These are phyloP conservation scores for Antarctomyces pellizariae DNA, from an alignment of 495 filamentous ascomycete genomes.

Conservation along the genomic window DNA sequence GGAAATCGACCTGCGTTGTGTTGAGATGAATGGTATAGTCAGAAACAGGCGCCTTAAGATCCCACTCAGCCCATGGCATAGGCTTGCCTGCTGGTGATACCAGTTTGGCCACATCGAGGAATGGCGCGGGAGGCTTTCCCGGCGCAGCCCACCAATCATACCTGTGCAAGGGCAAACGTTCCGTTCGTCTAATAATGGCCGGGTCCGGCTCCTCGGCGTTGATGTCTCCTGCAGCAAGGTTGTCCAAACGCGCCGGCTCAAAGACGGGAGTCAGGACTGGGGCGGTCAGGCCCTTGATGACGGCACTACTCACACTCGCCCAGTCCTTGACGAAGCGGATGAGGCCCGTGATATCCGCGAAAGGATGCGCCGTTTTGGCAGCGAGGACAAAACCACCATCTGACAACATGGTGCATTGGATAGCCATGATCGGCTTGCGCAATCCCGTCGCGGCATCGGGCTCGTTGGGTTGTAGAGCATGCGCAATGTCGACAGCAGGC, in stretches of 20 bases:
- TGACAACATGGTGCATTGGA: conserved; percentile 9
- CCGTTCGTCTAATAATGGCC: conserved; percentile 9
- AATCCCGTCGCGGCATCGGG: conserved; percentile 4
- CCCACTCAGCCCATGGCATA: conserved; percentile 17
- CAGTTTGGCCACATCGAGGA: conserved; percentile 7
- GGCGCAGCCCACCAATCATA: conserved; percentile 16
- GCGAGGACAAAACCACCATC: conserved; percentile 20
- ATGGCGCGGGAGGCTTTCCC: conserved; percentile 11
- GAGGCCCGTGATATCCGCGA: conserved; percentile 24
- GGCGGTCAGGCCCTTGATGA: background rate
- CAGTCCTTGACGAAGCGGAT: conserved; percentile 23
- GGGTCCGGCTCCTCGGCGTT: conserved; percentile 8
- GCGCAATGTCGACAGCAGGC: too few relatives aligned
- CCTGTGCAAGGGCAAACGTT: conserved; percentile 15
- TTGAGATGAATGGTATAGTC: conserved; percentile 16
- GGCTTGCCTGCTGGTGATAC: conserved; percentile 12
- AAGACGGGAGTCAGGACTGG: conserved; percentile 12
- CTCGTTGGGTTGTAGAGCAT: conserved; percentile 5
- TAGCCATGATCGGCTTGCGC: conserved; percentile 5
- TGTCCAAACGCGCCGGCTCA: conserved; percentile 14
- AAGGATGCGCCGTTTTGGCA: conserved; percentile 20
- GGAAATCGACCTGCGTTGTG: conserved; percentile 10
- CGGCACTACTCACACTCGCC: conserved; percentile 11
- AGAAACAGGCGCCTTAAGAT: conserved; percentile 11
- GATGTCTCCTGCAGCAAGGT: conserved; percentile 11